Base-by-base conservation (phyloP, 2,329 filamentous ascomycete species). In the Xylaria multiplex region DNA sequence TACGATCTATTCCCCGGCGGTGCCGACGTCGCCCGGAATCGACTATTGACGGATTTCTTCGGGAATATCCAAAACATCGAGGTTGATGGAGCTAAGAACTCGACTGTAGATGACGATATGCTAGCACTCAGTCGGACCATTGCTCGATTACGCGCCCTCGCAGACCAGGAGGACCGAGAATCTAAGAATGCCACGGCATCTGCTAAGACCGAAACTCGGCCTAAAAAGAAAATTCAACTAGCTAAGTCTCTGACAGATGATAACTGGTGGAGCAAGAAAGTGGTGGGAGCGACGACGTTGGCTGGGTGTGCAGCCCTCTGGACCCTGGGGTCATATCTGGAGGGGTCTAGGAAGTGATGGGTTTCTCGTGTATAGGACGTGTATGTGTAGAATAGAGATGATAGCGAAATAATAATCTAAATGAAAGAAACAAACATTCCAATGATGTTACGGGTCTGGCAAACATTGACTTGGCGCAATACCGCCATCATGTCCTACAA, bases 51-150 rank as follows among this genome's bases (percentile, higher is more conserved):
- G 74, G 96, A 99, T 77, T 99, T 99, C 81, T 98, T 99, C 70
- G 96, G 96, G 27, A 99, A 98, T 77, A 93, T 98, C 14, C 96
- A 99, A 78, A 97, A 95, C 72, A 94, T 99, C 3, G 96, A 98
- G 79, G 88, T 98, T 3, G 92, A 96, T 71, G 85, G 84, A 30
- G 82, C 83, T 50, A 84, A 86, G 64, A 86, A 85, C 66, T 80
- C 82, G 60, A 86, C 81, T 43, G 85, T 88, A 52, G 88, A 90
- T 56, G 90, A 94, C 71, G 93, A 97, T 73, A 80, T 97, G 67
- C 81, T 91, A 40, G 87, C 90, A n/a, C 85, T 97, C 54, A 91
- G 92, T 75, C 85, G 83, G 79, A 88, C 86, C 43, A 90, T 91
- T 72, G 83, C 85, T 2, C 79, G 83, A 67, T 78, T 86, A 74